Evolutionary conservation across 768 basidiomycete species (phyloP), one percentile per base, ranked within the genome.

Genomic region (Pleurotus citrinopileatus): DNA sequence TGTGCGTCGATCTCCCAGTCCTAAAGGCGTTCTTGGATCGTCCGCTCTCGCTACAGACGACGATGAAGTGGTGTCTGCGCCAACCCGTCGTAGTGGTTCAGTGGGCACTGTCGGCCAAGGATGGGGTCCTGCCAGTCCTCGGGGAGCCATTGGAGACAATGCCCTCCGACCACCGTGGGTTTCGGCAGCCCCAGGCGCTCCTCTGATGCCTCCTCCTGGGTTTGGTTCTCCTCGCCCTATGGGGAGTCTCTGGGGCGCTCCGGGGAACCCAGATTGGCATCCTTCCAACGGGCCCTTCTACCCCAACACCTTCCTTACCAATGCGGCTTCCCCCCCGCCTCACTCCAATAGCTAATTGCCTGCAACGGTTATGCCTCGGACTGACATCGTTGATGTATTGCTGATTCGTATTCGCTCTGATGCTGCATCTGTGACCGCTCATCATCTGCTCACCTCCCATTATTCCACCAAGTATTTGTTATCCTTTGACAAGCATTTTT

Each of bases 11-110:
- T 76, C 75, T 22, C 77, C 79, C 4, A 79, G 77, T 59, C 78
- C 80, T 2, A 91, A 90, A 63, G 83, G 83, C 36, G 70, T 84
- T 29, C 73, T 91, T 5, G 90, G 90, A 10, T 91, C 89, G 12
- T 86, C 86, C 3, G 89, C 90, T 17, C 76, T 91, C 17, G 81
- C 84, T 2, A 81, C 88, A 12, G 89, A 90, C 56, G 89, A 89
- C 56, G 90, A 92, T 64, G 89, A 91, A 63, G 86, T 91, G 9
- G 80, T 91, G 13, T 64, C 72, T 6, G 65, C 69, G 8, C 69
- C 76, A 36, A 69, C 77, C 15, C 71, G 79, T 6, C 67, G 66
- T 36, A 70, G 64, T 8, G 66, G 63, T 9, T 64, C 70, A n/a
- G 63, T 67, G 29, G 69, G 71, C 42, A 68, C 69, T 2, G 73